Evolutionary conservation across 345 rosid genomes (phyloP).

Genomic region (Dovyalis caffra): DNA sequence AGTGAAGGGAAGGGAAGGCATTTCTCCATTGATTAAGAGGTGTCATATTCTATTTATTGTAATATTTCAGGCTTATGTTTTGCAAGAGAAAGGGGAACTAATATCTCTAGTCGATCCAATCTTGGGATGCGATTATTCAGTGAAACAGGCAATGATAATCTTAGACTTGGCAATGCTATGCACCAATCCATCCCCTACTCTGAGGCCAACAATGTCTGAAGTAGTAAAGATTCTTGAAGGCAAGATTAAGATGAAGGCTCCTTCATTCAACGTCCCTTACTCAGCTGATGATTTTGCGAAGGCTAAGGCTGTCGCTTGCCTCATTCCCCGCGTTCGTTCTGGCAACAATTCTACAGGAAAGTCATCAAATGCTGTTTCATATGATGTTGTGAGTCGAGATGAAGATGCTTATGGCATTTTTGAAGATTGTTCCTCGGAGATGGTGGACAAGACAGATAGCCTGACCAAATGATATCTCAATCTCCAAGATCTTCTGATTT

Average conservation of each 20-base stretch:
- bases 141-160: not conserved
- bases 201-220: slow-evolving; percentile 11
- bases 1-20: no score
- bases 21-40: no score
- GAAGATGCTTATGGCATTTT: not conserved
- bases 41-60: no score
- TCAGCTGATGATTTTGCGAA: slow-evolving; percentile 4
- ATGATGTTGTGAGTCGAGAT: not conserved
- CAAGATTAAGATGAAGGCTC: not conserved
- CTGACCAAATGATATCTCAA: not conserved
- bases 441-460: not conserved
- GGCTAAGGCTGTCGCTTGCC: not conserved
- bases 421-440: slow-evolving; percentile 5
- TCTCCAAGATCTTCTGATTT: not conserved
- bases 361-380: not conserved
- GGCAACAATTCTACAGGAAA: not conserved
- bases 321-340: not conserved
- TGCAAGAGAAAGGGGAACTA: no score
- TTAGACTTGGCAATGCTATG: not conserved
- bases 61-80: no score
- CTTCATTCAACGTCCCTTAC: slow-evolving; percentile 3
- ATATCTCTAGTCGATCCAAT: no score
- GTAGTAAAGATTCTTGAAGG: slow-evolving; percentile 1
- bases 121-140: no score
- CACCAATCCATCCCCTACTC: slow-evolving; percentile 11